A percentile compares a stretch with the other conserved stretches of the same genome.
Evolutionary conservation across 768 basidiomycete species (phyloP).

Genomic region (Suillus sp.): DNA sequence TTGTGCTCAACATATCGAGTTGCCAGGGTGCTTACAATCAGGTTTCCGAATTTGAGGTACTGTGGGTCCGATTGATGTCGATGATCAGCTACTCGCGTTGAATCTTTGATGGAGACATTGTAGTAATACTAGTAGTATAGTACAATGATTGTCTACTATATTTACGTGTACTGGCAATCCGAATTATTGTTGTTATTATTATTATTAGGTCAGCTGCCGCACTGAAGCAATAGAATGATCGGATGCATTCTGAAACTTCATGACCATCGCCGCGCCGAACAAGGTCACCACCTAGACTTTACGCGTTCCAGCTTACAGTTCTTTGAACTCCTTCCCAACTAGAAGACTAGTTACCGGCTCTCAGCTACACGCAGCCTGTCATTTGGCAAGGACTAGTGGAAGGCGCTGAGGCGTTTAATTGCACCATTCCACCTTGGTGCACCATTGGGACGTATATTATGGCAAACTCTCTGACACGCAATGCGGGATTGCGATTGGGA

Average conservation of each 20-base stretch:
- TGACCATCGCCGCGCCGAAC: neutral
- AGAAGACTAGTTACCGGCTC: neutral
- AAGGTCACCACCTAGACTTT: neutral
- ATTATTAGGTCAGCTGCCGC: slow-evolving; percentile 1
- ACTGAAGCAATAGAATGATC: neutral
- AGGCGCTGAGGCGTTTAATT: neutral
- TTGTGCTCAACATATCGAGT: neutral
- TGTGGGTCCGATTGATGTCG: neutral
- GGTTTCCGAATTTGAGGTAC: neutral
- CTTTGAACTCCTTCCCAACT: neutral
- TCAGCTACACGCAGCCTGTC: neutral
- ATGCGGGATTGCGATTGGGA: slow-evolving; percentile 65
- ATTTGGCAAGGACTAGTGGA: neutral
- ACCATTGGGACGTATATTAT: slow-evolving; percentile 16
- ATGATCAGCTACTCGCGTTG: neutral
- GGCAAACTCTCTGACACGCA: slow-evolving; percentile 60
- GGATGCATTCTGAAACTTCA: neutral
- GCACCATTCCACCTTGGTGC: neutral
- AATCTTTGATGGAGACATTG: neutral
- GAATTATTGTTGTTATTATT: too few species aligned
- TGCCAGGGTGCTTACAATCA: neutral
- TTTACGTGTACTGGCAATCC: too few species aligned
- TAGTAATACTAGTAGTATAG: neutral
- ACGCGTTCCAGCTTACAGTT: neutral
- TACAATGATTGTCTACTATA: too few species aligned